Percentiles rank a stretch among this genome's conserved stretches.
phyloP scores from a whole-genome alignment of 2,329 filamentous ascomycete genomes.

The Sclerotinia minor region DNA sequence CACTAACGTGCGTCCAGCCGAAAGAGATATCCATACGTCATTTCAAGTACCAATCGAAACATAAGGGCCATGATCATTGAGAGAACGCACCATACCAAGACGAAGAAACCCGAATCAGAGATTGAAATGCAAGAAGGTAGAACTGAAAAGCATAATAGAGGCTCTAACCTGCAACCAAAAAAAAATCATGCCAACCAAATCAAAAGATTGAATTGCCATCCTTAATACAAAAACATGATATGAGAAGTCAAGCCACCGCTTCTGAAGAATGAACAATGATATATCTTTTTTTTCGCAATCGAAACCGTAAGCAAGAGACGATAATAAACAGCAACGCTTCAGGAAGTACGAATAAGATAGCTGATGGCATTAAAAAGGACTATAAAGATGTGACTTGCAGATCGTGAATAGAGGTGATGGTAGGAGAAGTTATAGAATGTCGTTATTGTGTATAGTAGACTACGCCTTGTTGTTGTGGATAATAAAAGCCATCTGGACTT shows the following conservation, averaged over 20 bases:
- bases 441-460: constrained; percentile 62
- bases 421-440: not conserved
- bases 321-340: constrained; percentile 10
- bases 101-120: constrained; percentile 9
- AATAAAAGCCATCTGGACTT: constrained; percentile 69
- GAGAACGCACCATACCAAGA: constrained; percentile 13
- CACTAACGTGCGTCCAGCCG: constrained; percentile 1
- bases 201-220: constrained; percentile 16
- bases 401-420: not conserved
- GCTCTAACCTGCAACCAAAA: constrained; percentile 20
- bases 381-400: constrained; percentile 8
- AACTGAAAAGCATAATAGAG: constrained; percentile 12
- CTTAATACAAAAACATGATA: constrained; percentile 21
- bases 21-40: constrained; percentile 15
- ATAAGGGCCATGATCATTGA: constrained; percentile 13
- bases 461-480: constrained; percentile 57
- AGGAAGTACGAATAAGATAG: constrained; percentile 15
- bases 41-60: constrained; percentile 16
- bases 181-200: constrained; percentile 21
- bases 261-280: constrained; percentile 20
- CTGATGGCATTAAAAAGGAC: constrained; percentile 11
- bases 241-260: constrained; percentile 7
- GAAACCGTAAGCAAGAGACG: not conserved
- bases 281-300: constrained; percentile 15
- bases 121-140: constrained; percentile 11